Percentiles rank a stretch among this genome's conserved stretches.
These are phyloP conservation scores for Trypethelium eluteriae DNA, from an alignment of 495 filamentous ascomycete genomes.

Conservation along the genomic window DNA sequence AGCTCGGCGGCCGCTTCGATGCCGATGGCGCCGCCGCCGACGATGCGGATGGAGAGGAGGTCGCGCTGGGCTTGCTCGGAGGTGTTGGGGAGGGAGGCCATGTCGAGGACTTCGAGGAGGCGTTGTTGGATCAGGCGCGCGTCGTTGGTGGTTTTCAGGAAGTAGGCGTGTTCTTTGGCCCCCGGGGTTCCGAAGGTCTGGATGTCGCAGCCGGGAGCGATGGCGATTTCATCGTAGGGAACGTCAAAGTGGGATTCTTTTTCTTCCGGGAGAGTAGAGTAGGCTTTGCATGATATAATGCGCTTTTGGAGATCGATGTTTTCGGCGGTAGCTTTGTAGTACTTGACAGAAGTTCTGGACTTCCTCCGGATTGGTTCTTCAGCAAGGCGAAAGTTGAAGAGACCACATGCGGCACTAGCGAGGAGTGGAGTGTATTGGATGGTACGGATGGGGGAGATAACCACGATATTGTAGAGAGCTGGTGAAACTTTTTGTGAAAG, in stretches of 20 bases:
- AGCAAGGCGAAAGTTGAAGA: conserved; percentile 19
- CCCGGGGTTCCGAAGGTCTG: conserved; percentile 20
- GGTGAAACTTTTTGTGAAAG: conserved; percentile 16
- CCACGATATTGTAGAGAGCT: conserved; percentile 14
- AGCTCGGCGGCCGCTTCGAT: conserved; percentile 21
- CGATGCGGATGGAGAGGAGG: conserved; percentile 19
- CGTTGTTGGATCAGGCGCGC: conserved; percentile 18
- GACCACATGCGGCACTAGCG: conserved; percentile 20
- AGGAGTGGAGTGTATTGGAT: conserved; percentile 17
- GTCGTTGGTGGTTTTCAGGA: conserved; percentile 17
- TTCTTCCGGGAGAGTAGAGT: conserved; percentile 10
- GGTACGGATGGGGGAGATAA: conserved; percentile 18
- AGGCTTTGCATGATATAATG: conserved; percentile 12
- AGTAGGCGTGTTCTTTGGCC: conserved; percentile 19
- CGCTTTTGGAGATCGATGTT: conserved; percentile 13
- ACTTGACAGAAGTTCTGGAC: conserved; percentile 12
- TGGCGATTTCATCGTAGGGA: conserved; percentile 16
- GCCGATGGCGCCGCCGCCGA: conserved; percentile 19
- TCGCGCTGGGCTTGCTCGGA: conserved; percentile 12
- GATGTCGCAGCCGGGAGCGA: conserved; percentile 18
- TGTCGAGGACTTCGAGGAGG: conserved; percentile 18
- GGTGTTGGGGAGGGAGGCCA: conserved; percentile 16
- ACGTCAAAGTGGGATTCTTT: conserved; percentile 13
- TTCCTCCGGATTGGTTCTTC: conserved; percentile 19
- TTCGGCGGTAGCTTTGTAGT: conserved; percentile 19